Percentiles rank a stretch among this genome's conserved stretches.
Evolutionary conservation across 352 stramenopile species (phyloP).

Genomic region (Pythium biforme): DNA sequence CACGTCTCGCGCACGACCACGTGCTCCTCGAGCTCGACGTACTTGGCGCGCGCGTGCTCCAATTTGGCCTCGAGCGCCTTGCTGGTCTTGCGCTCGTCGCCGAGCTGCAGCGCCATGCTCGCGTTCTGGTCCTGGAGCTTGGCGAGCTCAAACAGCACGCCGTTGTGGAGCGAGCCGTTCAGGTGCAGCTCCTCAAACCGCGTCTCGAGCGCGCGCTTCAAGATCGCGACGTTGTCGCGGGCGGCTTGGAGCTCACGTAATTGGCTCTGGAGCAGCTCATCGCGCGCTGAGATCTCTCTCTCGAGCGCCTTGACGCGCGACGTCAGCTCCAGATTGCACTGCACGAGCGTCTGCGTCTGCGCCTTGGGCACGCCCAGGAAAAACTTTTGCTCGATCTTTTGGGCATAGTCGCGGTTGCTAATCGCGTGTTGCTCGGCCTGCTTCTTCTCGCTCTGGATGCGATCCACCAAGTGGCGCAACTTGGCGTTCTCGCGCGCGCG

Average conservation of each 20-base stretch:
- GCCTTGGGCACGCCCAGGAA: conserved; percentile 67
- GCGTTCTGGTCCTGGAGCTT: conserved; percentile 66
- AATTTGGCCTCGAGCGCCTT: conserved; percentile 37
- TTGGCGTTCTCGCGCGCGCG: conserved; percentile 64
- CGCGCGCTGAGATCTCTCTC: conserved; percentile 28
- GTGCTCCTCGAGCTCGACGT: conserved; percentile 49
- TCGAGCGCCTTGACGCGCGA: conserved; percentile 44
- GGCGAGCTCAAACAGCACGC: conserved; percentile 74
- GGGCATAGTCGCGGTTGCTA: conserved; percentile 77
- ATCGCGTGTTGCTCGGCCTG: conserved; percentile 81
- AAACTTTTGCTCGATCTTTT: conserved; percentile 84
- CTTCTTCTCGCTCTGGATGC: conserved; percentile 72
- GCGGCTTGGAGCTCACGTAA: conserved; percentile 38
- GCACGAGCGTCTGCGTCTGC: conserved; percentile 51
- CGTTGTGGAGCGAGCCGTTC: conserved; percentile 72
- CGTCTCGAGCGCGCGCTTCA: conserved; percentile 69
- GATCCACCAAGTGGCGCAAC: conserved; percentile 65
- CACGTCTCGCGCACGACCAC: conserved; percentile 50
- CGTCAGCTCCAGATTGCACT: conserved; percentile 63
- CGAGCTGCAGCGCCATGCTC: conserved; percentile 61
- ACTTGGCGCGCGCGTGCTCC: conserved; percentile 29
- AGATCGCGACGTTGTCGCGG: conserved; percentile 56
- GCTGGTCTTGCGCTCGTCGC: conserved; percentile 43
- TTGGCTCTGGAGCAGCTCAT: conserved; percentile 22
- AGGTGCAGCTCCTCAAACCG: conserved; percentile 60